Evolutionary conservation across 306 rosid species (phyloP), one percentile per base, ranked within the genome.

Genomic region (Hylodesmum podocarpum): DNA sequence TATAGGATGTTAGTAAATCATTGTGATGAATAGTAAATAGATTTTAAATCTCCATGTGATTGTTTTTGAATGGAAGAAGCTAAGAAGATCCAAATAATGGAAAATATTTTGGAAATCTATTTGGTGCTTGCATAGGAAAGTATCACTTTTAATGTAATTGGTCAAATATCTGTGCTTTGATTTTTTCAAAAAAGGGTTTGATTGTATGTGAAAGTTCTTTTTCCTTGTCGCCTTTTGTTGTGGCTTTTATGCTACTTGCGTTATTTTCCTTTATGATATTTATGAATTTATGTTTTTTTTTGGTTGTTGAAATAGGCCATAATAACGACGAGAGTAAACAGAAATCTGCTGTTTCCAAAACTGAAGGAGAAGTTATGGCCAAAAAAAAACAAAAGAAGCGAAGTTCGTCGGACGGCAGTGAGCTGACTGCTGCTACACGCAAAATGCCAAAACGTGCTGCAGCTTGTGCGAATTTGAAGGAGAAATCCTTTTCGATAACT

Each of bases 381-480:
- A 78, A 77, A 39, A 29, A 24, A 12, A 84, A 82, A 54, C 86
- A 62, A 53, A 91, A 80, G 84, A 91, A 94, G 84, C 86, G 96
- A 19, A 53, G 36, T 72, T 81, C 71, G 70, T 70, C 88, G 6
- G 87, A 78, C 46, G 65, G 24, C 11, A 61, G 47, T 59, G 96
- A 90, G 61, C 86, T 76, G 79, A 77, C 86, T 16, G 18, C 84
- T 61, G 84, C 84, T 43, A 77, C 85, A 6, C 83, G 97, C 16
- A 92, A 92, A 81, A 78, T 87, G 97, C 99, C 99, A 5, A 92
- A 72, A 81, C 90, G 99, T 40, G 92, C 99, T 33, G 97, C 97
- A 19, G 91, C 97, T 1, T 76, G 90, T 62, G 83, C 62, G 53
- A 84, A 85, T 84, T 86, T 95, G 71, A 92, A 89, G 83, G 94